Evolutionary conservation across 2,329 filamentous ascomycete genomes (phyloP).

Genomic region (Bipolaris zeicola): DNA sequence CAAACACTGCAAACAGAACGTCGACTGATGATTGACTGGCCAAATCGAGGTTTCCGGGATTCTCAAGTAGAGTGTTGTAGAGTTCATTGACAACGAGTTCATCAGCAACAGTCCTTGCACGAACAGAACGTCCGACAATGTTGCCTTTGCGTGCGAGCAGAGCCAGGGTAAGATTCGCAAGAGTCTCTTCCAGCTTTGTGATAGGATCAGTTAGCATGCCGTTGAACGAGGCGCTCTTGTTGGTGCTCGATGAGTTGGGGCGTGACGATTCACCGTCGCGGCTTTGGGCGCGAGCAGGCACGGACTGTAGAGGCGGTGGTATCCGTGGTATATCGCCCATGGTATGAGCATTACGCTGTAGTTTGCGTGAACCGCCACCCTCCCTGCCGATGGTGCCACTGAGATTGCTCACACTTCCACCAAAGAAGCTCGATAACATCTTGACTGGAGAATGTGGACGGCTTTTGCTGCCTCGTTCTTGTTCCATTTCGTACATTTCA

Average conservation of each 20-base stretch:
- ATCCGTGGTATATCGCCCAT: slow-evolving; percentile 46
- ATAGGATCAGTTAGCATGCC: slow-evolving; percentile 51
- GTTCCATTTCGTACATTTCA: slow-evolving; percentile 65
- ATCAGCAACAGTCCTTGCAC: slow-evolving; percentile 72
- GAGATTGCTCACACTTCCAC: slow-evolving; percentile 59
- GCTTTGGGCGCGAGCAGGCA: slow-evolving; percentile 46
- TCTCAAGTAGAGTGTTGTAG: slow-evolving; percentile 86
- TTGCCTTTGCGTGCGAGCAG: slow-evolving; percentile 86
- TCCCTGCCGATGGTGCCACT: slow-evolving; percentile 6
- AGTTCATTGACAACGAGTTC: slow-evolving; percentile 84
- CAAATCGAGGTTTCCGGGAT: slow-evolving; percentile 76
- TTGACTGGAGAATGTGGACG: slow-evolving; percentile 88
- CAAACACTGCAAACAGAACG: slow-evolving; percentile 87
- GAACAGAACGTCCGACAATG: slow-evolving; percentile 77
- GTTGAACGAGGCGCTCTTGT: slow-evolving; percentile 40
- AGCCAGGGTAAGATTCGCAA: slow-evolving; percentile 80
- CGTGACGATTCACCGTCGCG: slow-evolving; percentile 43
- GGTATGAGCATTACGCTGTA: slow-evolving; percentile 42
- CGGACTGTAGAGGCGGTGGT: slow-evolving; percentile 41
- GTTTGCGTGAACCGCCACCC: slow-evolving; percentile 35
- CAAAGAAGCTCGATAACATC: slow-evolving; percentile 81
- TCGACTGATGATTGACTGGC: slow-evolving; percentile 79
- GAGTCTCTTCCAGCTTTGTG: slow-evolving; percentile 79
- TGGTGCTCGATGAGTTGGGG: slow-evolving; percentile 43
- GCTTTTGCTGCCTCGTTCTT: slow-evolving; percentile 59